These are phyloP conservation scores for Vanrija pseudolonga DNA, from an alignment of 1,284 basidiomycete genomes.

Conservation along the genomic window DNA sequence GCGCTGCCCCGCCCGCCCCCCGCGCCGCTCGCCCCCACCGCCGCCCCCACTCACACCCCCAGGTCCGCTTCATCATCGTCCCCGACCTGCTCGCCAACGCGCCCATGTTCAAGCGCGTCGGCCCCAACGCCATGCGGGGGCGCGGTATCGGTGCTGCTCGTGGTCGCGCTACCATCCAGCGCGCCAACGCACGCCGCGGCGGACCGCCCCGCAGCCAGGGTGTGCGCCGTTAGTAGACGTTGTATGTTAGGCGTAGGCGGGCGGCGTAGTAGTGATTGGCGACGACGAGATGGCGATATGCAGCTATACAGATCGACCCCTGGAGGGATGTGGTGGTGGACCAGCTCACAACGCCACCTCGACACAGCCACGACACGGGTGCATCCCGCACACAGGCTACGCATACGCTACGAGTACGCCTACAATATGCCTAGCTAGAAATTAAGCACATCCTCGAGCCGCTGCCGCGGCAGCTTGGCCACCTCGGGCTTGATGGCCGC, in stretches of 20 bases:
- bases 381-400: background rate
- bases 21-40: background rate
- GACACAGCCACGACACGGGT: no score
- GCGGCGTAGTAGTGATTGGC: background rate
- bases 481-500: slow-evolving; percentile 28
- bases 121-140: slow-evolving; percentile 97
- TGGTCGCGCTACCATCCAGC: slow-evolving; percentile 51
- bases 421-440: slow-evolving; percentile 22
- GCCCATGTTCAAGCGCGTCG: slow-evolving; percentile 99
- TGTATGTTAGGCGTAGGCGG: background rate
- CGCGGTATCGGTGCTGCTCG: slow-evolving; percentile 87
- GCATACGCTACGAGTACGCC: background rate
- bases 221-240: slow-evolving; percentile 40
- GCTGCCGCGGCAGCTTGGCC: slow-evolving; percentile 34
- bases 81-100: slow-evolving; percentile 99
- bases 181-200: slow-evolving; percentile 48
- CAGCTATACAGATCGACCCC: background rate
- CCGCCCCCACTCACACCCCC: slow-evolving; percentile 2
- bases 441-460: slow-evolving; percentile 32
- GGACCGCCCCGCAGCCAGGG: slow-evolving; percentile 47
- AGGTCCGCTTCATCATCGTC: slow-evolving; percentile 93
- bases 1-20: background rate
- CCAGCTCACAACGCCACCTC: no score
- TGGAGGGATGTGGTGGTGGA: background rate
- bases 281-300: background rate